phyloP scores from a whole-genome alignment of 202 grass and related monocot species.

The Eragrostis tef region DNA sequence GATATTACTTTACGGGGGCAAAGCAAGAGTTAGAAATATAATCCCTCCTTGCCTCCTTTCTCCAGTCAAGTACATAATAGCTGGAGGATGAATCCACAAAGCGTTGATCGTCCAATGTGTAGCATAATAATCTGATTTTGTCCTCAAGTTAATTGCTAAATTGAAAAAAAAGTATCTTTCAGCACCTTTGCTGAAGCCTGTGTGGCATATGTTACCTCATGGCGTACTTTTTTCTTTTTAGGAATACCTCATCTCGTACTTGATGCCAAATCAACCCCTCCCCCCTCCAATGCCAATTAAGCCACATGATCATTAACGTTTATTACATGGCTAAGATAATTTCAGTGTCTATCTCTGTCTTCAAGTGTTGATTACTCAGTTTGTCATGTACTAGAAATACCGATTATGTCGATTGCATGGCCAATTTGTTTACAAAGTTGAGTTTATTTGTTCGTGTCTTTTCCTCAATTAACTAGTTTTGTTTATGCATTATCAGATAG shows the following conservation, averaged over 20 bases:
- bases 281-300: not conserved
- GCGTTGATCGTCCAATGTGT: not conserved
- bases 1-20: not conserved
- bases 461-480: not conserved
- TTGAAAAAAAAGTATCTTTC: not conserved
- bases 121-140: not conserved
- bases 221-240: not conserved
- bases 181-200: not conserved
- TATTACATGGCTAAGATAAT: too few relatives aligned
- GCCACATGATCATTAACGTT: not conserved
- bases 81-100: constrained; percentile 1
- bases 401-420: constrained; percentile 35
- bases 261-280: not conserved
- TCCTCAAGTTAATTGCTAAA: not conserved
- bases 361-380: not conserved
- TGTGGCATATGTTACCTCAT: not conserved
- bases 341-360: not conserved
- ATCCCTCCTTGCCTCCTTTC: not conserved
- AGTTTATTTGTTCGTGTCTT: constrained; percentile 5
- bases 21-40: not conserved
- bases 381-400: not conserved
- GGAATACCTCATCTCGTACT: not conserved
- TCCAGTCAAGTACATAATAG: not conserved
- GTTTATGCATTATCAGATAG: too few relatives aligned
- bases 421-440: constrained; percentile 17